A percentile compares a stretch with the other conserved stretches of the same genome.
These are phyloP conservation scores for Phaseolus coccineus DNA, from an alignment of 331 rosid species.

Conservation along the genomic window DNA sequence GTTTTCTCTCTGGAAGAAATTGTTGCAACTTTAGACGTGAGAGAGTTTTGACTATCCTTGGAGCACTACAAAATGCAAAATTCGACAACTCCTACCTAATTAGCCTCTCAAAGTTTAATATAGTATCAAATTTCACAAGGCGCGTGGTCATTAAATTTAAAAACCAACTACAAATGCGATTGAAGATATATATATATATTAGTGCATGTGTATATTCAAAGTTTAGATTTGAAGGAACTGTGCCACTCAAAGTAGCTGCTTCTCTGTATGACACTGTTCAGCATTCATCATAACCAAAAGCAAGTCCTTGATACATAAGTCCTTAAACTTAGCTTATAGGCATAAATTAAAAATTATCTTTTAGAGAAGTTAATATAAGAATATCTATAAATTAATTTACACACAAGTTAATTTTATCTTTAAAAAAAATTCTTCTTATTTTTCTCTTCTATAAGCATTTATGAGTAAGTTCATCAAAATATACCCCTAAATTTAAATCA, in stretches of 20 bases:
- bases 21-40: constrained; percentile 46
- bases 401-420: too few relatives aligned
- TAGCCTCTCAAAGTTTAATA: constrained; percentile 41
- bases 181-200: not conserved
- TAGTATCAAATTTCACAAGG: constrained; percentile 26
- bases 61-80: constrained; percentile 61
- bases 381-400: too few relatives aligned
- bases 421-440: too few relatives aligned
- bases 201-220: not conserved
- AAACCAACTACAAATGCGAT: constrained; percentile 7
- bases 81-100: constrained; percentile 25
- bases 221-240: constrained; percentile 23
- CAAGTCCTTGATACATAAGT: not conserved
- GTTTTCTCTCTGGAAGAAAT: constrained; percentile 54
- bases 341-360: too few relatives aligned
- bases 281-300: constrained; percentile 14
- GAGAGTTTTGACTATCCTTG: constrained; percentile 54
- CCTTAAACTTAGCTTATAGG: too few relatives aligned
- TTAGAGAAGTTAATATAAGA: too few relatives aligned
- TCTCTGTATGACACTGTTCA: not conserved
- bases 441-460: too few relatives aligned
- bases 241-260: constrained; percentile 29
- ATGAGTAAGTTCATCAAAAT: too few relatives aligned
- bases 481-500: not conserved
- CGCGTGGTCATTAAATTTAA: constrained; percentile 1